A percentile compares a stretch with the other conserved stretches of the same genome.
phyloP scores from a whole-genome alignment of 140 eudicot species.

The Ambrosia hybrid region DNA sequence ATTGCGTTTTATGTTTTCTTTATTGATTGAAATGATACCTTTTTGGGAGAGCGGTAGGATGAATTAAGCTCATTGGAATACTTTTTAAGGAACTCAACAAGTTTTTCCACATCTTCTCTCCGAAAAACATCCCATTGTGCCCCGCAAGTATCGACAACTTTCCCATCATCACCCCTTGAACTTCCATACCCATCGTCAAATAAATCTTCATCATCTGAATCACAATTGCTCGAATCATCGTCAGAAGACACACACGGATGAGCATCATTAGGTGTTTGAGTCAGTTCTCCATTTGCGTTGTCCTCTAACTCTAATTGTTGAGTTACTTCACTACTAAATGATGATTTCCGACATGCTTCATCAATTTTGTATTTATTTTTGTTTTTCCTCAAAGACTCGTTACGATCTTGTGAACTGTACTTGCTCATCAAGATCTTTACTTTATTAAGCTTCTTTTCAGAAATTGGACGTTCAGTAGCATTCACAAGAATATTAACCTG shows the following conservation, averaged over 20 bases:
- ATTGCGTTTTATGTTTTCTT: not conserved
- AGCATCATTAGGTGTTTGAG: constrained; percentile 46
- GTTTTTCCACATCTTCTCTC: constrained; percentile 78
- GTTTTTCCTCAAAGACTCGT: constrained; percentile 19
- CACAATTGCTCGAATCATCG: constrained; percentile 49
- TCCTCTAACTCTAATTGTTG: constrained; percentile 60
- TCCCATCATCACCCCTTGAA: constrained; percentile 39
- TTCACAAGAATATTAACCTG: constrained; percentile 58
- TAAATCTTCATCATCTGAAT: constrained; percentile 51
- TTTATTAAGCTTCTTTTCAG: constrained; percentile 52
- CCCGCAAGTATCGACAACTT: constrained; percentile 57
- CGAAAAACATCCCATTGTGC: constrained; percentile 93
- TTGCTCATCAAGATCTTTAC: constrained; percentile 55
- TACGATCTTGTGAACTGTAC: constrained; percentile 38
- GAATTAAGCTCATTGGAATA: constrained; percentile 57
- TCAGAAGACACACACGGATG: constrained; percentile 40
- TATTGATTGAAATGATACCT: constrained; percentile 35
- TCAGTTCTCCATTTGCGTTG: constrained; percentile 36
- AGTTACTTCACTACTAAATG: constrained; percentile 59
- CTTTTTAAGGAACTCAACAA: constrained; percentile 66
- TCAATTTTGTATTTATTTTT: constrained; percentile 24
- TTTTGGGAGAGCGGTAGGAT: constrained; percentile 38
- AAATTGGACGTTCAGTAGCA: constrained; percentile 57
- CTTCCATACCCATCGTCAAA: constrained; percentile 46
- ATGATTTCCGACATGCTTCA: constrained; percentile 51